These are phyloP conservation scores for Ramaria sp. DNA, from an alignment of 768 basidiomycete species.

Conservation along the genomic window DNA sequence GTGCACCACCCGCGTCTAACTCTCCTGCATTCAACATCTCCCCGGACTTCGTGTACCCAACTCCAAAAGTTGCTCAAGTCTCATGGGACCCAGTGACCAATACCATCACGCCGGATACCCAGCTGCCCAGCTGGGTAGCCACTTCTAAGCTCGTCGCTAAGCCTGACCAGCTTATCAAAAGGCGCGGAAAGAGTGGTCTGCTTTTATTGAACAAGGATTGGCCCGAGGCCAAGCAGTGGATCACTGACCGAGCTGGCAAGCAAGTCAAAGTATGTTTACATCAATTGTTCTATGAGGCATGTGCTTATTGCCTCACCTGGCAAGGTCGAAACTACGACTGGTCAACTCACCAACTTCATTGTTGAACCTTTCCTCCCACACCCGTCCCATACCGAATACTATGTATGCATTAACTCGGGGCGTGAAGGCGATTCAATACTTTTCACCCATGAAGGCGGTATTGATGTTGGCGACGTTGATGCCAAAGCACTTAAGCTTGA, in stretches of 20 bases:
- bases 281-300: conserved; percentile 12
- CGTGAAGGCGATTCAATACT: conserved; percentile 94
- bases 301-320: background rate
- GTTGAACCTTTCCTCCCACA: conserved; percentile 99
- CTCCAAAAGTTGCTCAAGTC: conserved; percentile 72
- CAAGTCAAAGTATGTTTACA: conserved; percentile 61
- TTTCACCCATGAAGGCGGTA: conserved; percentile 98
- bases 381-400: conserved; percentile 88
- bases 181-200: conserved; percentile 95
- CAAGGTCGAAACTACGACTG: conserved; percentile 88
- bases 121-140: conserved; percentile 73
- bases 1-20: conserved; percentile 70
- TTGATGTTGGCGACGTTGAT: conserved; percentile 97
- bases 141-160: conserved; percentile 86
- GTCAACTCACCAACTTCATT: conserved; percentile 95
- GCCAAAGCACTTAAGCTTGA: conserved; percentile 88
- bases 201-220: conserved; percentile 90
- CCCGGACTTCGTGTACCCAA: conserved; percentile 46
- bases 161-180: conserved; percentile 98
- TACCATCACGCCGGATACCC: conserved; percentile 43
- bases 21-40: conserved; percentile 23
- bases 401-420: conserved; percentile 93
- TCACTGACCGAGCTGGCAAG: conserved; percentile 81
- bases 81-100: conserved; percentile 70
- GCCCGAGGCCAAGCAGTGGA: conserved; percentile 83